A percentile compares a stretch with the other conserved stretches of the same genome.
These are phyloP conservation scores for Fusarium sp. DNA, from an alignment of 2,329 filamentous ascomycete genomes.

Conservation along the genomic window DNA sequence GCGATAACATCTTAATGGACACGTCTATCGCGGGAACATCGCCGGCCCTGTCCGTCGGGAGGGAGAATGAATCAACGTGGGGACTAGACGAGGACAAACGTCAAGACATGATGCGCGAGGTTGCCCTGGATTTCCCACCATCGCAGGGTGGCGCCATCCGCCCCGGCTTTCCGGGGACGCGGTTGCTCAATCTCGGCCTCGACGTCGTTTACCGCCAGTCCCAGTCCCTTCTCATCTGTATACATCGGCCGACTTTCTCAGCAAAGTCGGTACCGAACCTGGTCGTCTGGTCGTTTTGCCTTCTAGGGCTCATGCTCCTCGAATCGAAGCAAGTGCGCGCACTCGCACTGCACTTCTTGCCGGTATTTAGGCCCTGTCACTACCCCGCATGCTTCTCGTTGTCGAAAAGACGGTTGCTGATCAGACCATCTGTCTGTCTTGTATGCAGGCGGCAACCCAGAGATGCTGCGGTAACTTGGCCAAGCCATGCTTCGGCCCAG, in stretches of 20 bases:
- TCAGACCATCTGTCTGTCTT: not conserved
- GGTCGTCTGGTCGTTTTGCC: not conserved
- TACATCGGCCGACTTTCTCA: not conserved
- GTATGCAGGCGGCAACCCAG: not conserved
- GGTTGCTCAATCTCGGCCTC: not conserved
- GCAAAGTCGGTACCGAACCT: not conserved
- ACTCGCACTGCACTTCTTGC: not conserved
- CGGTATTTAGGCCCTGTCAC: not conserved
- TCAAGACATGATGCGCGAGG: not conserved
- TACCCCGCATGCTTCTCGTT: not conserved
- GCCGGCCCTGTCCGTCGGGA: not conserved
- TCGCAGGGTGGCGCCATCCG: not conserved
- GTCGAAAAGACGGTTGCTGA: not conserved
- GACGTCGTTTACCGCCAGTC: not conserved
- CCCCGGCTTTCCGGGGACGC: not conserved
- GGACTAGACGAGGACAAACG: not conserved
- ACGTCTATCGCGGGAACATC: not conserved
- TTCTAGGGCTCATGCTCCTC: not conserved
- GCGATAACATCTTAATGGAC: not conserved
- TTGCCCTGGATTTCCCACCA: not conserved
- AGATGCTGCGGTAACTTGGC: not conserved
- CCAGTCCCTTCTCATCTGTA: not conserved
- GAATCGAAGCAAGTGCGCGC: not conserved
- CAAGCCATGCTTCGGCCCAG: not conserved
- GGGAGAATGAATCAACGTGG: not conserved